Conservation (phyloP, 2,329 filamentous ascomycete species). For the Ceratocystis cacaofunesta region DNA sequence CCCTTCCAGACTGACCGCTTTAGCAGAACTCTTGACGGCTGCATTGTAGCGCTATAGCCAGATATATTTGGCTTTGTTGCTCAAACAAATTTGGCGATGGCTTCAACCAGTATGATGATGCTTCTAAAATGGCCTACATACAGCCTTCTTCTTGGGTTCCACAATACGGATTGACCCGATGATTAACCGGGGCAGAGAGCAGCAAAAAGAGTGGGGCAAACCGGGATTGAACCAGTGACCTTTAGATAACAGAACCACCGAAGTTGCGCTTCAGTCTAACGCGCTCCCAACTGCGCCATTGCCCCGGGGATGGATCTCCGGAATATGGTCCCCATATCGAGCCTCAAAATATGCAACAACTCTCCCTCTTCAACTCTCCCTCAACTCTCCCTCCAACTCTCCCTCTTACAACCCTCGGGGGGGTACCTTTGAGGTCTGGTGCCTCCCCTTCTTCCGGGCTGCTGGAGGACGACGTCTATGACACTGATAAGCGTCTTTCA, state of each 20-base stretch:
- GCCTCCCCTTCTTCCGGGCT: no score
- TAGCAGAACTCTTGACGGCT: conserved; percentile 50
- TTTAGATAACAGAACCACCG: conserved; percentile 12
- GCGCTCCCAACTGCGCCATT: conserved; percentile 16
- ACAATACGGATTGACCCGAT: not conserved
- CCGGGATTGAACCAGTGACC: conserved; percentile 16
- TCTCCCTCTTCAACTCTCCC: no score
- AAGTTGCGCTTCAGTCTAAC: conserved; percentile 16
- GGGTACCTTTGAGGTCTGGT: no score
- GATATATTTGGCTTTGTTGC: not conserved
- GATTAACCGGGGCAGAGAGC: not conserved
- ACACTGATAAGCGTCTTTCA: no score
- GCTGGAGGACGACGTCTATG: no score
- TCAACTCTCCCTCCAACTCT: no score
- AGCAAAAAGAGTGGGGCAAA: conserved; percentile 11
- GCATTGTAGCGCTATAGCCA: conserved; percentile 34
- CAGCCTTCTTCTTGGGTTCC: not conserved
- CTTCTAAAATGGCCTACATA: not conserved
- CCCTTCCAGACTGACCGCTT: conserved; percentile 84
- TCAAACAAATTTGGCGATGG: not conserved
- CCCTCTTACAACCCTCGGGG: no score
- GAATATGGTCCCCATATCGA: not conserved
- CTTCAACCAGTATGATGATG: not conserved
- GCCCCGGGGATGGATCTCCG: not conserved
- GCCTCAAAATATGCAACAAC: not conserved